Percentiles rank a stretch among this genome's conserved stretches.
These are phyloP conservation scores for Diaporthe nobilis DNA, from an alignment of 2,329 filamentous ascomycete species.

Conservation along the genomic window DNA sequence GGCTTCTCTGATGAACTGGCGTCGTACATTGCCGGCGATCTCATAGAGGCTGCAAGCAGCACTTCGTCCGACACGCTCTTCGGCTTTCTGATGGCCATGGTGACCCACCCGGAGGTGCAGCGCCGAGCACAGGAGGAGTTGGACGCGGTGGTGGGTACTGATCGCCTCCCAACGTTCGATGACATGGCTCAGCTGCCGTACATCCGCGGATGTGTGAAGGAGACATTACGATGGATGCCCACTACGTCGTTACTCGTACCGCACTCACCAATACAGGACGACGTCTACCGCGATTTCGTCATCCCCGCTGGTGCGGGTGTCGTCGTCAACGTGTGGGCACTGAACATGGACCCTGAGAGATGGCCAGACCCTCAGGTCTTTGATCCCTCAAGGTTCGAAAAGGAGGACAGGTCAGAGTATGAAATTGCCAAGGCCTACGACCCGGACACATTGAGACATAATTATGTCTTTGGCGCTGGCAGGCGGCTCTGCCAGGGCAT, in stretches of 20 bases:
- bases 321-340: not conserved
- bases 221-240: not conserved
- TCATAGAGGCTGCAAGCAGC: not conserved
- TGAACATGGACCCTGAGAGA: not conserved
- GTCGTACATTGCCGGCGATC: not conserved
- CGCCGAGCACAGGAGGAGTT: not conserved
- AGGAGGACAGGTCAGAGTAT: not conserved
- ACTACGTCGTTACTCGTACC: not conserved
- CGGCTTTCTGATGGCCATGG: not conserved
- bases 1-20: not conserved
- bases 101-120: not conserved
- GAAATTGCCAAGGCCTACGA: not conserved
- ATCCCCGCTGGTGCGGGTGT: not conserved
- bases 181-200: not conserved
- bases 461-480: not conserved
- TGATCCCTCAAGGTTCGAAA: not conserved
- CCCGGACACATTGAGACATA: not conserved
- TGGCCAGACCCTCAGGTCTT: not conserved
- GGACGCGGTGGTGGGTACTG: not conserved
- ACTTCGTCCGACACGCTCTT: not conserved
- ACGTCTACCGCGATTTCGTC: not conserved
- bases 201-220: not conserved
- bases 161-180: not conserved
- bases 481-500: not conserved
- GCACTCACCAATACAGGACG: not conserved